Evolutionary conservation across 116 monocot genomes (phyloP).

Genomic region (Posidonia oceanica): DNA sequence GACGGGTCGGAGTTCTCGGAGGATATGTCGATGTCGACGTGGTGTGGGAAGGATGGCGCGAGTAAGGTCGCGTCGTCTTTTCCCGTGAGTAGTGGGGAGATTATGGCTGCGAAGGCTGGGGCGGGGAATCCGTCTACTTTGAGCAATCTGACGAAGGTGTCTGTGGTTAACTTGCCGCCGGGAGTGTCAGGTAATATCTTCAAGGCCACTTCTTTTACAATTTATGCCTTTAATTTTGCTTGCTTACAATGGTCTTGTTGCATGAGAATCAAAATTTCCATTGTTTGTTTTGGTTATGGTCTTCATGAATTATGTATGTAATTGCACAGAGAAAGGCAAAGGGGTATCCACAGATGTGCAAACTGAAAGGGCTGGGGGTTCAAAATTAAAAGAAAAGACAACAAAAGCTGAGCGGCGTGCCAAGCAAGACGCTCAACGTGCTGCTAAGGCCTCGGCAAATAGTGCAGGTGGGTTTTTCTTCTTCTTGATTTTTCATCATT

Average conservation of each 20-base stretch:
- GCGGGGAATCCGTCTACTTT: background rate
- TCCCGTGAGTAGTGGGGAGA: constrained; percentile 31
- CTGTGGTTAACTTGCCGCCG: constrained; percentile 41
- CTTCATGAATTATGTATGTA: background rate
- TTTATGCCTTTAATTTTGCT: background rate
- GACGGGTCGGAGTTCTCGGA: constrained; percentile 42
- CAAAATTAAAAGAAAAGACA: constrained; percentile 53
- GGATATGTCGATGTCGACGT: constrained; percentile 16
- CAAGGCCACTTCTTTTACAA: background rate
- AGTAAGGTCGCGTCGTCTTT: constrained; percentile 27
- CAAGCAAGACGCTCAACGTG: constrained; percentile 83
- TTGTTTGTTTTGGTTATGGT: background rate
- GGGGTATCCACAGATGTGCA: constrained; percentile 25
- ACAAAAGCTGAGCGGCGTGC: constrained; percentile 94
- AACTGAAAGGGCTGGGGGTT: constrained; percentile 27
- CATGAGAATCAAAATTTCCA: background rate
- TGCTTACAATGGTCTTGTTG: background rate
- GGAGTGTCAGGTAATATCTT: constrained; percentile 28
- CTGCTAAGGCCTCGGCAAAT: constrained; percentile 84
- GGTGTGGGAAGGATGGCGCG: constrained; percentile 12
- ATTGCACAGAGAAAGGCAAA: constrained; percentile 45
- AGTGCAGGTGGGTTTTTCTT: constrained; percentile 33
- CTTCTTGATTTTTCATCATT: too few species aligned
- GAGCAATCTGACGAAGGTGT: constrained; percentile 48
- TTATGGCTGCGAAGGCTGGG: constrained; percentile 21